Base-by-base conservation (phyloP, 2,329 filamentous ascomycete genomes). In the Fusarium sp. region DNA sequence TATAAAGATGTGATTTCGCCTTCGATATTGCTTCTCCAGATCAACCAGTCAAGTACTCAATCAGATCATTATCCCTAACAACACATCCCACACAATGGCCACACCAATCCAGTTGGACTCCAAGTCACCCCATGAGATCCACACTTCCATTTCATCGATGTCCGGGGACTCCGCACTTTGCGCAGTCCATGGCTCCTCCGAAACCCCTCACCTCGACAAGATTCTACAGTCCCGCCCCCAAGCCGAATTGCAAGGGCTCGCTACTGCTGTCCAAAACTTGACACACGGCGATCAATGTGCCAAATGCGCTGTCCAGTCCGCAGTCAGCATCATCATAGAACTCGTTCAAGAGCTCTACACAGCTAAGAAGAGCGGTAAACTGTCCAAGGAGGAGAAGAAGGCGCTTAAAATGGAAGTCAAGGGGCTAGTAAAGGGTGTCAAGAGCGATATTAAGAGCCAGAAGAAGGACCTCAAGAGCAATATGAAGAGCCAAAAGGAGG, bases 381-480 rank as follows among this genome's bases (percentile, higher is more conserved):
- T 65, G 8, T 69, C 55, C 7, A 69, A 66, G 20, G 66, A 69
- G 6, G 66, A 68, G 1, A 68, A 69, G 54, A 60, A 53, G 46
- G 60, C 65, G 24, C 61, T 69, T 33, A 69, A 69, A 51, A 44
- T 33, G 22, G 61, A 69, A 49, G 44, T 69, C 34, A 54, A 54
- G 65, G 66, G 43, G n/a, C 36, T 68, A 13, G 46, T 50, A 3
- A 58, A 45, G 31, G 60, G 60, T 6, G 36, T 69, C 6, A 69
- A 69, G 39, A 42, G 36, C 11, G 54, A 52, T 1, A 55, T 62
- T 5, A 57, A 50, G 42, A 26, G 14, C 14, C 55, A 52, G 7
- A 66, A 66, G 34, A 40, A 39, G 2, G 43, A 63, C n/a, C 10
- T 63, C 15, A 63, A 44, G 24, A 40, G 24, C 33, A 28, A 10